Evolutionary conservation across 495 filamentous ascomycete genomes (phyloP), one percentile per base, ranked within the genome.

Genomic region (Xylaria acuta): DNA sequence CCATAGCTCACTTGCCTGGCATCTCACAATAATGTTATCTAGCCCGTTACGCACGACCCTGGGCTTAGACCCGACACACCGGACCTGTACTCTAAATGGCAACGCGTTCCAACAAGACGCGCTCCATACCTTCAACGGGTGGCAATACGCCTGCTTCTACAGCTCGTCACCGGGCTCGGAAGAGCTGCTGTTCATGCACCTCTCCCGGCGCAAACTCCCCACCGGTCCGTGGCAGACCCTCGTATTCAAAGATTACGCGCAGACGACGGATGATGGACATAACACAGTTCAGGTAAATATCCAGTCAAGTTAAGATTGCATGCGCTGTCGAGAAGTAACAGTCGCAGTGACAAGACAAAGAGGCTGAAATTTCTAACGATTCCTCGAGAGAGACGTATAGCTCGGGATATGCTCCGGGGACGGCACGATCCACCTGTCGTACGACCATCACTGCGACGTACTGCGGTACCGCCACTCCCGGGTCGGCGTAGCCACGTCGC

Each of bases 111-210:
- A 85, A 66, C 83, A 85, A 67, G 79, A 85, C 67, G 80, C 75
- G 45, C 76, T 85, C 63, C 70, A 76, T 38, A 75, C 82, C 38
- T 81, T 79, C 71, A 75, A 78, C 36, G 83, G 82, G 14, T 82
- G 76, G 76, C 85, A 86, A 70, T 87, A 86, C 67, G 81, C 79
- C 45, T 79, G 77, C 32, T 86, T 82, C 72, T 87, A 85, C 72
- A 77, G 74, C 73, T 74, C 74, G 47, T 72, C 80, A 0, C 64
- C 73, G n/a, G 66, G 71, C 27, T 74, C 66, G 40, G 2, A 63
- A 27, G 80, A 85, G 71, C 79, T 81, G 56, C 65, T 85, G 1
- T 85, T 79, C 58, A 75, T 87, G 74, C 82, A 83, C 27, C 70
- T 86, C 0, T 82, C 82, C 16, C 80, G 85, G 51, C 75, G 85